These are phyloP conservation scores for Aspergillus cejpii DNA, from an alignment of 2,329 filamentous ascomycete species.

Conservation along the genomic window DNA sequence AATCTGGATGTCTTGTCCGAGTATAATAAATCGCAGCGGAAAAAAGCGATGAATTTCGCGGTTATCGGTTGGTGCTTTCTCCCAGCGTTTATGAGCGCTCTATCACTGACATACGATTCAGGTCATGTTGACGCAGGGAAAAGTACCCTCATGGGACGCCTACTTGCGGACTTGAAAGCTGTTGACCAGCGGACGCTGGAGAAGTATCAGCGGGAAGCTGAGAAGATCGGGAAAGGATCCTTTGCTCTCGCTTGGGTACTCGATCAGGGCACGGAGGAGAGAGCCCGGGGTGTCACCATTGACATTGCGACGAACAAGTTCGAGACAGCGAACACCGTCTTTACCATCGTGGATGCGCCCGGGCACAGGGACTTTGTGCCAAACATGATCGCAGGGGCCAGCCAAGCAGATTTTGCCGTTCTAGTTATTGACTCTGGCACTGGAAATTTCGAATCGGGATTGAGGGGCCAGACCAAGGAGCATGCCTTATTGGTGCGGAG, in stretches of 20 bases:
- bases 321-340: conserved; percentile 75
- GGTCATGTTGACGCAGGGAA: conserved; percentile 97
- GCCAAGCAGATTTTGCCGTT: conserved; percentile 91
- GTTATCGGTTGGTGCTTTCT: conserved; percentile 64
- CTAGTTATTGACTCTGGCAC: conserved; percentile 86
- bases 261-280: conserved; percentile 84
- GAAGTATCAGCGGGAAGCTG: conserved; percentile 79
- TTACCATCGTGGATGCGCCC: conserved; percentile 92
- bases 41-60: conserved; percentile 81
- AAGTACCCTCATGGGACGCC: conserved; percentile 93
- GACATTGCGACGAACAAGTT: conserved; percentile 95
- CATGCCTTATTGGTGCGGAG: conserved; percentile 85
- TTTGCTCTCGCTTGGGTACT: conserved; percentile 97
- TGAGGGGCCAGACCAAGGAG: conserved; percentile 90
- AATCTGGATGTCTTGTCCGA: conserved; percentile 79
- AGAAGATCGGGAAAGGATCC: conserved; percentile 86
- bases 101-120: conserved; percentile 33
- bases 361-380: conserved; percentile 95
- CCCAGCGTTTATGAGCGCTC: conserved; percentile 8
- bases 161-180: conserved; percentile 80
- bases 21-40: conserved; percentile 65
- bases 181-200: conserved; percentile 84
- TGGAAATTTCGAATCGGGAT: conserved; percentile 86
- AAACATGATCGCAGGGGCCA: conserved; percentile 97
- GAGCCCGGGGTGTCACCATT: conserved; percentile 85